phyloP scores from a whole-genome alignment of 2,329 filamentous ascomycete species.

The Xylariomycetidae sp. region DNA sequence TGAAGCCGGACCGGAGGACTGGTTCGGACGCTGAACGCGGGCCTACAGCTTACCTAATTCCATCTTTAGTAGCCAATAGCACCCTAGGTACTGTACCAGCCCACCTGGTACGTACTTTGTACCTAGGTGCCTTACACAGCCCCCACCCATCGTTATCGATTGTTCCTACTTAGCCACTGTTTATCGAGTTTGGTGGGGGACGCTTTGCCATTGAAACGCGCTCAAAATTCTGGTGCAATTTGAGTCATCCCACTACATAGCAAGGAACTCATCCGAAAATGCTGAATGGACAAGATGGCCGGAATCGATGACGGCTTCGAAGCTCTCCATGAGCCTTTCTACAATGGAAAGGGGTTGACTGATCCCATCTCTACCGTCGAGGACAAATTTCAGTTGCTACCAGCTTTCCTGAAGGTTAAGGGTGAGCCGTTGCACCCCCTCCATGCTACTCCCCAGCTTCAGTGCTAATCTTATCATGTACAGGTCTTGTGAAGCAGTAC shows the following conservation, averaged over 20 bases:
- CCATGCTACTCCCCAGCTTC: no score
- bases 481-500: conserved; percentile 80
- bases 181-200: conserved; percentile 19
- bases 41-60: no score
- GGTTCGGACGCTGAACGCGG: no score
- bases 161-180: no score
- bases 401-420: conserved; percentile 97
- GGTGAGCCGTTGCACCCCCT: conserved; percentile 38
- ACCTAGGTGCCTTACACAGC: no score
- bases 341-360: conserved; percentile 63
- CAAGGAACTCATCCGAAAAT: conserved; percentile 8
- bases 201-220: no score
- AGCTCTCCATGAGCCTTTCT: conserved; percentile 62
- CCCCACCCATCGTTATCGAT: no score
- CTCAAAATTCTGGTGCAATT: conserved; percentile 2
- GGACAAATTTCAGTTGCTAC: conserved; percentile 96
- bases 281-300: conserved; percentile 38
- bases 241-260: conserved; percentile 6
- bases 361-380: conserved; percentile 61
- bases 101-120: no score
- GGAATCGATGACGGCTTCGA: conserved; percentile 60
- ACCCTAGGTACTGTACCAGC: no score
- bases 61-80: no score
- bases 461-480: conserved; percentile 19
- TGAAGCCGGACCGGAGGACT: no score